These are phyloP conservation scores for Pulveroboletus sp. DNA, from an alignment of 768 basidiomycete genomes.

Conservation along the genomic window DNA sequence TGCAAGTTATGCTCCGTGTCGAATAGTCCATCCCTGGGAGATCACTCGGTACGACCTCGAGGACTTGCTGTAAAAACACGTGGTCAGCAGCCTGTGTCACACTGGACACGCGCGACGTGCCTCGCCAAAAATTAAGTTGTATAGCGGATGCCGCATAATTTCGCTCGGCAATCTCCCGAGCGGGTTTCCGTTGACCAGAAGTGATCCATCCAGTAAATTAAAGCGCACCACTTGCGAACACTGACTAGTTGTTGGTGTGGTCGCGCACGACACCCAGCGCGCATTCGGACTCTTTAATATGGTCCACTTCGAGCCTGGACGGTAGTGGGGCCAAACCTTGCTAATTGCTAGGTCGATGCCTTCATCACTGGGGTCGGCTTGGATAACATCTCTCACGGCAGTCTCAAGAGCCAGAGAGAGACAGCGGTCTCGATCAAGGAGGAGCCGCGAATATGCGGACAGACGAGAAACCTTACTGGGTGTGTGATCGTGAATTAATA, in stretches of 20 bases:
- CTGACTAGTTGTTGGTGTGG: conserved; percentile 3
- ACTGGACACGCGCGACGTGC: conserved; percentile 1
- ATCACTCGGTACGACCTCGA: conserved; percentile 23
- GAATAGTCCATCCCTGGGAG: conserved; percentile 25
- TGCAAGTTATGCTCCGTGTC: conserved; percentile 12
- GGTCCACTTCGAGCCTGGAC: conserved; percentile 20
- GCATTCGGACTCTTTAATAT: conserved; percentile 8
- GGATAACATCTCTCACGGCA: conserved; percentile 1
- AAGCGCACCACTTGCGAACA: conserved; percentile 20
- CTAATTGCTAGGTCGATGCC: conserved; percentile 18
- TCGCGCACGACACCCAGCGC: conserved; percentile 22
- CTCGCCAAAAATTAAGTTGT: conserved; percentile 18
- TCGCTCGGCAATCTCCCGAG: conserved; percentile 20
- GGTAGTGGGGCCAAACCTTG: conserved; percentile 24
- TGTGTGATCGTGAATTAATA: conserved; percentile 26
- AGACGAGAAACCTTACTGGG: conserved; percentile 11
- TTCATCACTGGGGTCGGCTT: not conserved
- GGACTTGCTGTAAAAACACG: conserved; percentile 10
- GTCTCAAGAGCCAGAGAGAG: conserved; percentile 25
- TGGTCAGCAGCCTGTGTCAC: not conserved
- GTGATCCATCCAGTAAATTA: conserved; percentile 22
- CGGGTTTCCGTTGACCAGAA: conserved; percentile 27
- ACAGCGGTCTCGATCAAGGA: conserved; percentile 30
- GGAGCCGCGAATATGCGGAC: conserved; percentile 4
- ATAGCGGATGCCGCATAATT: conserved; percentile 18